Percentiles rank a stretch among this genome's conserved stretches.
phyloP scores from a whole-genome alignment of 208 protist species.

The Tritrichomonas musculus region DNA sequence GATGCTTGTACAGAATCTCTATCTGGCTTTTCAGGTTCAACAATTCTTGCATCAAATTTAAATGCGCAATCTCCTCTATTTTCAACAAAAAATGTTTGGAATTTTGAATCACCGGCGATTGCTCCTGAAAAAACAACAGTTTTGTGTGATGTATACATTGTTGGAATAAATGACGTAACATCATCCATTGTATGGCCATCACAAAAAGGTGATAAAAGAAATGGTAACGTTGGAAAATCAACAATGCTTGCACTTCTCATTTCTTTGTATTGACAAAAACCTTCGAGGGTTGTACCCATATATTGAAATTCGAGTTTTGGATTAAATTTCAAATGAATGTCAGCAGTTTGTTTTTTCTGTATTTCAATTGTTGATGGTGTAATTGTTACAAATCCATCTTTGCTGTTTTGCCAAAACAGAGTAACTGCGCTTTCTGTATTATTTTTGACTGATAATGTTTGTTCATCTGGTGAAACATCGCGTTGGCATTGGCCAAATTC shows the following conservation, averaged over 20 bases:
- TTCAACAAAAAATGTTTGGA: conserved; percentile 28
- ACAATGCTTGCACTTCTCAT: not conserved
- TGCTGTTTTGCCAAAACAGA: not conserved
- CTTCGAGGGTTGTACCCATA: not conserved
- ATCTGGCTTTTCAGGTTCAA: conserved; percentile 17
- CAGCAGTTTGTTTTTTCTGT: not conserved
- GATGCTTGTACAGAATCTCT: not conserved
- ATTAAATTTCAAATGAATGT: not conserved
- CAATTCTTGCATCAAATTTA: not conserved
- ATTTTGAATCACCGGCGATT: not conserved
- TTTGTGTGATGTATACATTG: conserved; percentile 21
- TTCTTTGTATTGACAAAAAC: conserved; percentile 11
- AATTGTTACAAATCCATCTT: not conserved
- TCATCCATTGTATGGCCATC: conserved; percentile 30
- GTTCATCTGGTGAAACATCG: not conserved
- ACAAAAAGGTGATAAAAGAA: not conserved
- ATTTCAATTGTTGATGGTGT: not conserved
- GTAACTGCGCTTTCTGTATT: not conserved
- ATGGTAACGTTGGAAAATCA: not conserved
- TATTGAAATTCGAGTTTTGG: not conserved
- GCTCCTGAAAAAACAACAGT: not conserved
- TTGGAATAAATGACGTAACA: conserved; percentile 30
- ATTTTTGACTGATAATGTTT: not conserved
- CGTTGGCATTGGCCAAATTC: not conserved
- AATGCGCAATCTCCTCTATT: not conserved